These are phyloP conservation scores for Podospora comata DNA, from an alignment of 495 filamentous ascomycete genomes.

Conservation along the genomic window DNA sequence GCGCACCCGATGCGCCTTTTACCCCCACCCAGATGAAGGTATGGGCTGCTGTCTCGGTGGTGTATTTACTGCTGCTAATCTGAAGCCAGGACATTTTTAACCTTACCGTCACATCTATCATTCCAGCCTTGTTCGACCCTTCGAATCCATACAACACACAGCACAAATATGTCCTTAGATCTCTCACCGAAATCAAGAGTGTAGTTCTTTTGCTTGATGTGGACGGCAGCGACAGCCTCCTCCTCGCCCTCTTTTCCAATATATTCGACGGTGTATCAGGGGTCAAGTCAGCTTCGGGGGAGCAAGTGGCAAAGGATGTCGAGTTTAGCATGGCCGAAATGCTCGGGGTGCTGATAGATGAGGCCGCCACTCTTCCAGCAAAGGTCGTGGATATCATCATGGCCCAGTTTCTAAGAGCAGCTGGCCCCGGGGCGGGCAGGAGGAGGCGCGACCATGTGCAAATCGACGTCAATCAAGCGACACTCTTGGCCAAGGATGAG, in stretches of 20 bases:
- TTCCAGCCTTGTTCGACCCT: constrained; percentile 83
- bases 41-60: constrained; percentile 2
- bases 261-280: constrained; percentile 93
- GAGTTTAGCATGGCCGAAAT: constrained; percentile 88
- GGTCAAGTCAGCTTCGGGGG: constrained; percentile 67
- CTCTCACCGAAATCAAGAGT: constrained; percentile 89
- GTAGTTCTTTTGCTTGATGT: constrained; percentile 92
- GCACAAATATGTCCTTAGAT: constrained; percentile 84
- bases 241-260: constrained; percentile 73
- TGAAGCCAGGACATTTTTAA: constrained; percentile 80
- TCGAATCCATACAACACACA: constrained; percentile 88
- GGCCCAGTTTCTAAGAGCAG: constrained; percentile 88
- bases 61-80: constrained; percentile 7
- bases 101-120: constrained; percentile 74
- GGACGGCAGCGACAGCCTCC: constrained; percentile 69
- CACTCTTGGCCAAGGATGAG: constrained; percentile 75
- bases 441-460: constrained; percentile 49
- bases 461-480: constrained; percentile 59
- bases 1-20: constrained; percentile 94
- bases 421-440: constrained; percentile 56
- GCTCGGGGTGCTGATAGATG: constrained; percentile 81
- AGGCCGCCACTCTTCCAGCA: constrained; percentile 71
- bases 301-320: constrained; percentile 82
- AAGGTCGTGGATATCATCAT: constrained; percentile 91
- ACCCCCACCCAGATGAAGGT: constrained; percentile 89